Conservation (phyloP, 208 protist genomes). For the Vickermania spadyakhi region DNA sequence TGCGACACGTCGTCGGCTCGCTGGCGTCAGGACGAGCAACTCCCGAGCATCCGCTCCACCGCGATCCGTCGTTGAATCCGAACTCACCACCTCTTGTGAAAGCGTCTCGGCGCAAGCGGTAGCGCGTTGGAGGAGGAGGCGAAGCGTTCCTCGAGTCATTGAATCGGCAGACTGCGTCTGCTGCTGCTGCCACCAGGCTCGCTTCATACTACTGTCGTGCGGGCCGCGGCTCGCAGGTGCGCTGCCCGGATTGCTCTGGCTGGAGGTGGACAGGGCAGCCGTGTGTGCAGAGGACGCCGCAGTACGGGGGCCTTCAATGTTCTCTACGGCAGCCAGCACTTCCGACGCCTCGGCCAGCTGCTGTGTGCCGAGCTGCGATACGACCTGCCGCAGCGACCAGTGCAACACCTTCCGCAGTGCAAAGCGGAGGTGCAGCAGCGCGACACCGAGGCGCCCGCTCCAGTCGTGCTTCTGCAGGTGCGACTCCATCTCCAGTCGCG, state of each 20-base stretch:
- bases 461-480: conserved; percentile 39
- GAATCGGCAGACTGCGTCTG: conserved; percentile 14
- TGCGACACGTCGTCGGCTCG: background rate
- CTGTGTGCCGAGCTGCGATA: conserved; percentile 4
- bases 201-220: background rate
- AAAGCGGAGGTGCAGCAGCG: conserved; percentile 72
- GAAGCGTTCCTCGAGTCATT: conserved; percentile 20
- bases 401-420: conserved; percentile 82
- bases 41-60: too few relatives aligned
- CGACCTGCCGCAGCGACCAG: conserved; percentile 53
- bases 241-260: background rate
- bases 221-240: background rate
- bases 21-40: background rate
- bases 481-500: conserved; percentile 34
- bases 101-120: background rate
- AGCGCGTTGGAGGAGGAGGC: conserved; percentile 37
- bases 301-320: too few relatives aligned
- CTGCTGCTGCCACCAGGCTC: conserved; percentile 18
- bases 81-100: background rate
- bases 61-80: background rate
- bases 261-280: too few relatives aligned
- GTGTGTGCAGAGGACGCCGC: too few relatives aligned
- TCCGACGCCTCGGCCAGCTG: too few relatives aligned
- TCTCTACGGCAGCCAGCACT: too few relatives aligned
- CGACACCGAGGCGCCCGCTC: conserved; percentile 35